A percentile compares a stretch with the other conserved stretches of the same genome.
phyloP scores from a whole-genome alignment of 192 early-diverging fungal species.

The Gryganskiella cystojenkinii region DNA sequence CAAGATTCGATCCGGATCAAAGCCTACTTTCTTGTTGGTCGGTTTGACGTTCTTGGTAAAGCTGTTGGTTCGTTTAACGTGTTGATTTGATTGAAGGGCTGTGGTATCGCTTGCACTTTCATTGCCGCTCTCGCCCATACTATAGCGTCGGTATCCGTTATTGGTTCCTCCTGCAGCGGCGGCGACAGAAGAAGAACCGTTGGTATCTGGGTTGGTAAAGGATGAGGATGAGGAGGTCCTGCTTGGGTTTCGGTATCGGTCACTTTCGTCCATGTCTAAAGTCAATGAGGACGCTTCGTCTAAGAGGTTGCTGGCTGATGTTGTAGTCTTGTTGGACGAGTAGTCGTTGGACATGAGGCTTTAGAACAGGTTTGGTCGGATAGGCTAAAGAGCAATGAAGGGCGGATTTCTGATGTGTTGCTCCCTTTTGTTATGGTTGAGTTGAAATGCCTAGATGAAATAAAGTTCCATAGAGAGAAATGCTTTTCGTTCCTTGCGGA shows the following conservation, averaged over 20 bases:
- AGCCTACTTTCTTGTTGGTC: constrained; percentile 7
- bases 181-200: not conserved
- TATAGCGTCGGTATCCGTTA: constrained; percentile 26
- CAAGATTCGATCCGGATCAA: constrained; percentile 22
- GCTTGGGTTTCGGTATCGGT: constrained; percentile 19
- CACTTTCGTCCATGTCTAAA: constrained; percentile 17
- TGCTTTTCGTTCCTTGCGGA: too few relatives aligned
- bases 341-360: constrained; percentile 6
- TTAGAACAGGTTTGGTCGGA: not conserved
- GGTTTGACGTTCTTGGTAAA: constrained; percentile 13
- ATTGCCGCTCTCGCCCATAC: constrained; percentile 21
- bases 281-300: not conserved
- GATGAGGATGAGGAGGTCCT: not conserved
- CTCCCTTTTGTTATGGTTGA: not conserved
- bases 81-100: constrained; percentile 18
- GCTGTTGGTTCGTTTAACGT: constrained; percentile 19
- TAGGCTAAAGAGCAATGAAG: not conserved
- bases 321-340: not conserved
- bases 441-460: not conserved
- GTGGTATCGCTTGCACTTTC: constrained; percentile 48
- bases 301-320: not conserved
- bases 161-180: not conserved
- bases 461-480: not conserved
- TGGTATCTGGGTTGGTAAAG: not conserved
- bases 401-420: too few relatives aligned